Percentiles rank a stretch among this genome's conserved stretches.
phyloP scores from a whole-genome alignment of 2,329 filamentous ascomycete species.

The Raffaelea ambrosiae region DNA sequence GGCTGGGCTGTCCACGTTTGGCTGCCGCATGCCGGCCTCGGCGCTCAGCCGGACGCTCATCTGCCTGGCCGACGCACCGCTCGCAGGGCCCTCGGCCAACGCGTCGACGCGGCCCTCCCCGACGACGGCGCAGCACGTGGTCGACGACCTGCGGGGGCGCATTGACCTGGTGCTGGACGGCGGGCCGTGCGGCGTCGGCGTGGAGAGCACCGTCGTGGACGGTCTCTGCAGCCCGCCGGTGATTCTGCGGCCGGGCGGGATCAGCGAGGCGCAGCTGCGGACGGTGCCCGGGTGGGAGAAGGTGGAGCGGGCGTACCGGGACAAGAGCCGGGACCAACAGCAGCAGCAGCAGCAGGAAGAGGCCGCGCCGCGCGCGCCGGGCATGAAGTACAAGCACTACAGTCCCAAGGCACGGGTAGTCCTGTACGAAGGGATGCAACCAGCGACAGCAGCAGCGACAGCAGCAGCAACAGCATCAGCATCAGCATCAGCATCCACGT shows the following conservation, averaged over 20 bases:
- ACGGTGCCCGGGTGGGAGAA: slow-evolving; percentile 71
- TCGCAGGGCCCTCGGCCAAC: slow-evolving; percentile 91
- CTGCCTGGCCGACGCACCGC: slow-evolving; percentile 62
- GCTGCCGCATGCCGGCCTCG: slow-evolving; percentile 79
- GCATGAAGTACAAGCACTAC: slow-evolving; percentile 99
- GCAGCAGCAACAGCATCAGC: slow-evolving; percentile 8
- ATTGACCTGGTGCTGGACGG: slow-evolving; percentile 87
- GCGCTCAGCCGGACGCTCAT: slow-evolving; percentile 85
- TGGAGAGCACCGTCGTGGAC: slow-evolving; percentile 96
- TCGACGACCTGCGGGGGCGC: slow-evolving; percentile 71
- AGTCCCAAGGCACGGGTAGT: slow-evolving; percentile 82
- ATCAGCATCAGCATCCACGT: slow-evolving; percentile 12
- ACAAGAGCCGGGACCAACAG: slow-evolving; percentile 25
- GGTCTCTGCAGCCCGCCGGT: slow-evolving; percentile 74
- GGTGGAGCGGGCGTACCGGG: slow-evolving; percentile 70
- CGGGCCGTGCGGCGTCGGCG: slow-evolving; percentile 76
- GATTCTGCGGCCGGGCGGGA: slow-evolving; percentile 77
- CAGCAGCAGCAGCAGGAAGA: too few relatives aligned
- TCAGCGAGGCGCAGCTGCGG: slow-evolving; percentile 73
- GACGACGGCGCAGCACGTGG: slow-evolving; percentile 82
- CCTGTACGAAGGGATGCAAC: slow-evolving; percentile 58
- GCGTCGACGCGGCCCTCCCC: slow-evolving; percentile 89
- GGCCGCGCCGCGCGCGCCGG: slow-evolving; percentile 69
- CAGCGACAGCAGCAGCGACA: slow-evolving; percentile 5
- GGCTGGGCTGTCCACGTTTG: slow-evolving; percentile 75